Conservation (phyloP, 2,329 filamentous ascomycete genomes). For the Thielaviopsis ethacetica region DNA sequence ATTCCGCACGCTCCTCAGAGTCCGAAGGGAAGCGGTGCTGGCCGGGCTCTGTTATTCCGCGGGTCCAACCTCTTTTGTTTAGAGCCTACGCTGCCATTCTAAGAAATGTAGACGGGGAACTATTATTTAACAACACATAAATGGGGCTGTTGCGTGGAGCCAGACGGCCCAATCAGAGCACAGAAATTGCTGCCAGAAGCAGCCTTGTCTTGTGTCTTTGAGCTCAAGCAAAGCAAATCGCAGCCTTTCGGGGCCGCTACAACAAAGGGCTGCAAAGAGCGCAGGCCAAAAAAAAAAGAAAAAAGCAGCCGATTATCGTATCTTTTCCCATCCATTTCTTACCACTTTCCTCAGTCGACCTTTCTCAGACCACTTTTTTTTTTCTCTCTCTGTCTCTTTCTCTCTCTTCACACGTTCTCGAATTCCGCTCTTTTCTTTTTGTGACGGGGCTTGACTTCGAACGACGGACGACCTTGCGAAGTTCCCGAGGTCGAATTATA, state of each 20-base stretch:
- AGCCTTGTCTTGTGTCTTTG: too few species aligned
- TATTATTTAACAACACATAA: neutral
- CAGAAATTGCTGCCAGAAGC: too few species aligned
- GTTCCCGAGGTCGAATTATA: too few species aligned
- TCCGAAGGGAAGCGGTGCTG: slow-evolving; percentile 3
- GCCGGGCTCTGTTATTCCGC: neutral
- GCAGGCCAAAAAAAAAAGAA: too few species aligned
- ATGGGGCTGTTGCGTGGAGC: neutral
- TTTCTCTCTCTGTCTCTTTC: neutral
- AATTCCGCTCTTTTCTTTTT: too few species aligned
- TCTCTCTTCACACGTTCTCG: too few species aligned
- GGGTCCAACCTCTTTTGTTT: neutral
- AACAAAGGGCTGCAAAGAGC: neutral
- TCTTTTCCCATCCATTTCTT: neutral
- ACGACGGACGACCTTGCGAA: too few species aligned
- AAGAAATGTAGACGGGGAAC: neutral
- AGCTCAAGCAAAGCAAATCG: neutral
- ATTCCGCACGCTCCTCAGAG: neutral
- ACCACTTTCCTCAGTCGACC: neutral
- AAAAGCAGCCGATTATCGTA: neutral
- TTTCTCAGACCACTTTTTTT: neutral
- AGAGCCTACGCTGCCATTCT: neutral
- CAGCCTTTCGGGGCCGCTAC: neutral
- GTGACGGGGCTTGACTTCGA: too few species aligned
- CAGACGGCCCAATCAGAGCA: neutral